Evolutionary conservation across 768 basidiomycete genomes (phyloP), one percentile per base, ranked within the genome.

Genomic region (Suillus tomentosus): DNA sequence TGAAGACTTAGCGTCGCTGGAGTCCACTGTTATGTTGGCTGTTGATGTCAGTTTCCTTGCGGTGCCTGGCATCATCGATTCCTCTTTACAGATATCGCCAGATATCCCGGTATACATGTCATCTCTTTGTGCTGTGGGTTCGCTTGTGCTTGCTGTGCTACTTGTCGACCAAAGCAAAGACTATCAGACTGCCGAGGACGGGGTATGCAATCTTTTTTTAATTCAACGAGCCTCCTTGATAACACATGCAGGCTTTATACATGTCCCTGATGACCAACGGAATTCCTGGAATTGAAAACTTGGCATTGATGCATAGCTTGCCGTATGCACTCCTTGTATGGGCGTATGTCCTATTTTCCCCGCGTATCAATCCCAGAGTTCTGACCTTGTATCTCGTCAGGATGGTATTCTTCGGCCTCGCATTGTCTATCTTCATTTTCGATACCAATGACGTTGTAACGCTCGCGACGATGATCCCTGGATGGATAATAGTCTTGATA

Each of bases 1-100:
- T 15, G 24, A 27, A n/a, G 39, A 54, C 24, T 17, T 17, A 54
- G 11, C 17, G 8, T 54, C n/a, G 56, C 9, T 53, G 19, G 22
- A 86, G 84, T 79, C 78, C 1, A 83, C 82, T 3, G 82, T 86
- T 15, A 72, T 87, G 54, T 71, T 86, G 7, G 81, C 80, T n/a
- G 82, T 82, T 2, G 85, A 85, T 60, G 80, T 88, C 2, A 81
- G 80, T 0, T 84, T 86, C 67, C 70, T 87, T 13, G 80, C 82
- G 10, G 84, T 86, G 24, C 81, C 81, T 27, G 74, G 75, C 47
- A 76, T 81, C 54, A 77, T 50, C 10, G 10, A 22, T 17, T 6
- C 34, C 34, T 17, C 53, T n/a, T 34, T 17, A 39, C 63, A 47
- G 48, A 56, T 56, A 73, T 10, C 74, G 64, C 5, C 51, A 67